These are phyloP conservation scores for Naumovozyma baii DNA, from an alignment of 805 yeast species.

Conservation along the genomic window DNA sequence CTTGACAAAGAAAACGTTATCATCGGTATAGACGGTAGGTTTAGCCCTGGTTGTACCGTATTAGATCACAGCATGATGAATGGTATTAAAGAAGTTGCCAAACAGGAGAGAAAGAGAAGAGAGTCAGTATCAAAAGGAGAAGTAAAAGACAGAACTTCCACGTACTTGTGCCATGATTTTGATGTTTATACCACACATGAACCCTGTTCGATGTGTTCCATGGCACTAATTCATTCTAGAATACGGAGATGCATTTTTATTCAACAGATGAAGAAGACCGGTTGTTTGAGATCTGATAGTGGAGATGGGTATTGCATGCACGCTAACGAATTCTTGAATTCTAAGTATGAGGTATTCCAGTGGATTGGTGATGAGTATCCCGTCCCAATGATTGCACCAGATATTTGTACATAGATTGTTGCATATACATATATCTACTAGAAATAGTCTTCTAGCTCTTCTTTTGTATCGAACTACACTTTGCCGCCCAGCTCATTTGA, in stretches of 20 bases:
- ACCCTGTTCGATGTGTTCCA: slow-evolving; percentile 93
- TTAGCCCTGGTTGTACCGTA: slow-evolving; percentile 33
- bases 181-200: slow-evolving; percentile 87
- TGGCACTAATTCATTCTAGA: slow-evolving; percentile 92
- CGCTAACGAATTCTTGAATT: slow-evolving; percentile 63
- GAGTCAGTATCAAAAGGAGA: neutral
- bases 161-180: slow-evolving; percentile 65
- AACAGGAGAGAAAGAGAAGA: slow-evolving; percentile 37
- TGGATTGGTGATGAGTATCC: slow-evolving; percentile 42
- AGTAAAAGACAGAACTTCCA: slow-evolving; percentile 7
- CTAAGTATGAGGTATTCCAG: slow-evolving; percentile 77
- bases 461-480: too few relatives aligned
- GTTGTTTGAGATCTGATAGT: slow-evolving; percentile 45
- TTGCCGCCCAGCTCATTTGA: too few relatives aligned
- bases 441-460: too few relatives aligned
- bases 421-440: too few relatives aligned
- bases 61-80: slow-evolving; percentile 67
- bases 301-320: slow-evolving; percentile 70
- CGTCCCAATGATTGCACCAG: slow-evolving; percentile 3
- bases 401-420: neutral
- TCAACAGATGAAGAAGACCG: slow-evolving; percentile 39
- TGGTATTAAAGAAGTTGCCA: slow-evolving; percentile 59
- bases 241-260: slow-evolving; percentile 59
- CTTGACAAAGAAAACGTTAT: slow-evolving; percentile 31
- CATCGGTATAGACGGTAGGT: slow-evolving; percentile 34